Conservation (phyloP, 441 rosid species). For the Rhodomyrtus psidioides region DNA sequence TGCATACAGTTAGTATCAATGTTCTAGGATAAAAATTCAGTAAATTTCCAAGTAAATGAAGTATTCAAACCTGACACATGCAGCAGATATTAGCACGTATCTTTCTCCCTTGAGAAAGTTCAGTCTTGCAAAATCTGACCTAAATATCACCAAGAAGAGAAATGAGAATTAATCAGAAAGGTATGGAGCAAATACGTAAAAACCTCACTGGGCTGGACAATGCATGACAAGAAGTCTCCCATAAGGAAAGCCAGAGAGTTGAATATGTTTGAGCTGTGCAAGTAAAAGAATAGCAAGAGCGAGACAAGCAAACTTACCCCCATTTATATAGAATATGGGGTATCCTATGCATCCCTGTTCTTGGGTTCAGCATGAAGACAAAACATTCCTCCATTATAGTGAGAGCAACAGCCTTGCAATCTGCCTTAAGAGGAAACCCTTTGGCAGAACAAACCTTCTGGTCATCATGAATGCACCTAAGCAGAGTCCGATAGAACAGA, state of each 20-base stretch:
- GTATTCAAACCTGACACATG: no score
- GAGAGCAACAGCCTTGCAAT: conserved; percentile 93
- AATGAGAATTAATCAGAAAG: background rate
- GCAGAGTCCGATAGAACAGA: conserved; percentile 79
- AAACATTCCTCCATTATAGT: conserved; percentile 95
- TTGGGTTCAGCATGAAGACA: conserved; percentile 87
- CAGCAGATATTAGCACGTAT: no score
- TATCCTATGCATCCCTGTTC: conserved; percentile 96
- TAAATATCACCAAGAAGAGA: conserved; percentile 8
- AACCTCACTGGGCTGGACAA: background rate
- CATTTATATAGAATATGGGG: conserved; percentile 87
- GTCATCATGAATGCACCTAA: conserved; percentile 83
- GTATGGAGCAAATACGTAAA: background rate
- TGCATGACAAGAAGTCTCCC: background rate
- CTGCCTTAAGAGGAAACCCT: conserved; percentile 74
- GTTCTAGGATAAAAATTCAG: no score
- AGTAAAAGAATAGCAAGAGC: background rate
- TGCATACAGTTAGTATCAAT: no score
- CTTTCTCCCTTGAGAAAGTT: no score
- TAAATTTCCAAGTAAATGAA: no score
- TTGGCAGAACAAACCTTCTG: conserved; percentile 70
- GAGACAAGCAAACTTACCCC: conserved; percentile 46
- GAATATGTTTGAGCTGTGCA: background rate
- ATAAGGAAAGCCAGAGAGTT: background rate
- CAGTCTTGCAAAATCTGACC: no score